Evolutionary conservation across 2,329 filamentous ascomycete genomes (phyloP).

Genomic region (Monosporascus sp.): DNA sequence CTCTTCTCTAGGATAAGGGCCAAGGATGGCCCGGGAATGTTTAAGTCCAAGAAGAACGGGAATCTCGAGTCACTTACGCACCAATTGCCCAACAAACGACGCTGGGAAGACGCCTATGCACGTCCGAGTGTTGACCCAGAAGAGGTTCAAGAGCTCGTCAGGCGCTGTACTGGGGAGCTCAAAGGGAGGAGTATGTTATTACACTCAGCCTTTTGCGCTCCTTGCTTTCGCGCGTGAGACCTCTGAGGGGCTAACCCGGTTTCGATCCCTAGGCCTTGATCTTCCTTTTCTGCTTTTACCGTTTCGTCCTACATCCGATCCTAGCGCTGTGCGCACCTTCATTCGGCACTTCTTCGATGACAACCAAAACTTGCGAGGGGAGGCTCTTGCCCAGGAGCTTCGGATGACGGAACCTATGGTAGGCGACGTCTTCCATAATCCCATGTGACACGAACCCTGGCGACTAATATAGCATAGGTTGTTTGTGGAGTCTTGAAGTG

Average conservation of each 20-base stretch:
- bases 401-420: constrained; percentile 94
- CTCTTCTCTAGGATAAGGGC: constrained; percentile 64
- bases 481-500: constrained; percentile 93
- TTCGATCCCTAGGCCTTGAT: constrained; percentile 61
- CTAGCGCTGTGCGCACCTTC: constrained; percentile 86
- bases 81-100: constrained; percentile 59
- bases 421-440: constrained; percentile 26
- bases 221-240: neutral
- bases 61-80: constrained; percentile 44
- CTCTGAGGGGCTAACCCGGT: constrained; percentile 6
- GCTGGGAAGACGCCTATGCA: constrained; percentile 84
- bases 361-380: constrained; percentile 58
- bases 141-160: constrained; percentile 83
- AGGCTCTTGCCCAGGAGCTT: constrained; percentile 74
- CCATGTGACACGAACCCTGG: constrained; percentile 8
- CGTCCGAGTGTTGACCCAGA: constrained; percentile 79
- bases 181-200: constrained; percentile 78
- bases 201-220: neutral
- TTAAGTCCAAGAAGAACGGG: constrained; percentile 60
- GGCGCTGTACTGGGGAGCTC: constrained; percentile 81
- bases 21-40: constrained; percentile 59
- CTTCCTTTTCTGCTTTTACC: constrained; percentile 89
- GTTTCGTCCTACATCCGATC: constrained; percentile 88
- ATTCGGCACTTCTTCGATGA: constrained; percentile 87
- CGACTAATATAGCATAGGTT: constrained; percentile 51